Evolutionary conservation across 768 basidiomycete species (phyloP).

Genomic region (Scleroderma bovista): DNA sequence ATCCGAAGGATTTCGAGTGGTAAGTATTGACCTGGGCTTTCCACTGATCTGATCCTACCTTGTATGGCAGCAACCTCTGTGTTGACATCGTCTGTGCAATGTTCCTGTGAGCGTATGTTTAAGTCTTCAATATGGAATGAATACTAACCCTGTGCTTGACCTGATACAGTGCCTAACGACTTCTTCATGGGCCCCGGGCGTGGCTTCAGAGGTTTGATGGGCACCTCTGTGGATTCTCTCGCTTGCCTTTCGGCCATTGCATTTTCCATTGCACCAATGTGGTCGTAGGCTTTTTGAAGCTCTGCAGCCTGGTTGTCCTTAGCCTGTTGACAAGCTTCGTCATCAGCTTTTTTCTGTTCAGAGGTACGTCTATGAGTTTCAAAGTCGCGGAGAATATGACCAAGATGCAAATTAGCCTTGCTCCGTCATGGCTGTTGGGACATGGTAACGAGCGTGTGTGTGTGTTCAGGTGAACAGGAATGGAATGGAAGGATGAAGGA

Average conservation of each 20-base stretch:
- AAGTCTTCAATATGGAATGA: background rate
- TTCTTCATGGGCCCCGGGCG: no score
- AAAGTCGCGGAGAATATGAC: background rate
- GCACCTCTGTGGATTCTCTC: background rate
- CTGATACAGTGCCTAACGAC: no score
- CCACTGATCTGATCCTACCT: no score
- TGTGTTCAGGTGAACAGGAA: no score
- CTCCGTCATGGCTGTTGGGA: background rate
- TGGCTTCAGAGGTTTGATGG: background rate
- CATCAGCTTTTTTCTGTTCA: background rate
- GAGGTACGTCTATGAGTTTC: background rate
- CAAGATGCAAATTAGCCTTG: background rate
- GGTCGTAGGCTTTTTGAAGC: background rate
- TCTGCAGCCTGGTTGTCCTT: background rate
- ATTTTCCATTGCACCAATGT: background rate
- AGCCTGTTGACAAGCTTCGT: background rate
- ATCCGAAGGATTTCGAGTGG: no score
- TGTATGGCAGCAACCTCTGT: no score
- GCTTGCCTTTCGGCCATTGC: background rate
- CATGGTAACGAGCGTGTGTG: background rate
- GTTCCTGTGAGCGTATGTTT: background rate
- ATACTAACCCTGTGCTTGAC: no score
- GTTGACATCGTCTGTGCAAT: no score
- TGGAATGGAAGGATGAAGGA: background rate
- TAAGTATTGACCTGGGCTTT: no score